Base-by-base conservation (phyloP, 1,139 yeast genomes). In the Blastobotrys persicus region DNA sequence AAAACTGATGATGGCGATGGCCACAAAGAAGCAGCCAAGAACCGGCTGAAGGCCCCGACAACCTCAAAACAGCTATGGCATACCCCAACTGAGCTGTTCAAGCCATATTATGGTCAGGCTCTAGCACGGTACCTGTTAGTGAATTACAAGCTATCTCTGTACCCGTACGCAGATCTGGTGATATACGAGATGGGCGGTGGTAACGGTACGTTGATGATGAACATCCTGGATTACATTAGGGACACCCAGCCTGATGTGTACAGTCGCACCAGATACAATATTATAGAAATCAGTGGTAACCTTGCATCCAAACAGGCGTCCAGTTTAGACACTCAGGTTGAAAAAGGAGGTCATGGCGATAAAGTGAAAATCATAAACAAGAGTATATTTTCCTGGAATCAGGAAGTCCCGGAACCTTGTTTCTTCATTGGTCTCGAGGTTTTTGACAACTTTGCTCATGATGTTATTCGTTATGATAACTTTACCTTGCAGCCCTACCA, bases 171-270 rank as follows among this genome's bases (percentile, higher is more conserved):
- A 33, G 88, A 83, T 58, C 71, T 88, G 45, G 73, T 81, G 5
- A 85, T 88, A 12, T 88, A 87, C 66, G 96, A 88, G 68, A 81
- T 87, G 77, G 96, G 96, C 51, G 95, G 92, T 33, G 96, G 96
- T 56, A 88, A 88, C 61, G 95, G 95, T 48, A 88, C 95, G 0
- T 67, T 88, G 50, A 88, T 88, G 96, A 68, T 79, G 52, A 84
- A 88, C 61, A 78, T 88, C n/a, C 68, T 88, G 57, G 83, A 82
- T 59, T 88, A 76, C 62, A 77, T 88, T 54, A 74, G 80, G 53
- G 70, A 69, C 19, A 71, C 76, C 16, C 85, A 84, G 54, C 92
- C 95, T 0, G 89, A 85, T 39, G 81, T 87, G 11, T 88, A 87
- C 62, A 68, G 72, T 11, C 72, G 80, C 40, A 83, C 91, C 0